These are phyloP conservation scores for Nicotiana sylvestris DNA, from an alignment of 257 asterid species.

Conservation along the genomic window DNA sequence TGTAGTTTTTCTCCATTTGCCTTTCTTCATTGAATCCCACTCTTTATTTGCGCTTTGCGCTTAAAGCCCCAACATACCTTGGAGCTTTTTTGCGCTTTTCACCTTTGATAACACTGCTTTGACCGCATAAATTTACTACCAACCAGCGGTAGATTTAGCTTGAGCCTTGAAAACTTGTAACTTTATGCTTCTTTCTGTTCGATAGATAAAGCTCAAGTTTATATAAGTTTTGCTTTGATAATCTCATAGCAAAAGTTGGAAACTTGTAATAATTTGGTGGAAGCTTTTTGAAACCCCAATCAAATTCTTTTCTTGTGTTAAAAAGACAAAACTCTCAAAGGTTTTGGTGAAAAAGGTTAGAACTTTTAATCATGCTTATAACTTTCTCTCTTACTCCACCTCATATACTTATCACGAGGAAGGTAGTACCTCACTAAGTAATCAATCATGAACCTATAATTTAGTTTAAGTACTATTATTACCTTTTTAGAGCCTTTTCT, in stretches of 20 bases:
- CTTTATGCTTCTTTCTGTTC: neutral
- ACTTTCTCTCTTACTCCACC: neutral
- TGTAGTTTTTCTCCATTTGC: too few species aligned
- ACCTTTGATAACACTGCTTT: too few species aligned
- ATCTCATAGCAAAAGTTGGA: slow-evolving; percentile 1
- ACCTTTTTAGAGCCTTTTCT: neutral
- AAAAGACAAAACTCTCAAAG: neutral
- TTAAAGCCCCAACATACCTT: too few species aligned
- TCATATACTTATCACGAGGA: neutral
- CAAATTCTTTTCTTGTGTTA: neutral
- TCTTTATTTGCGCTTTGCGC: too few species aligned
- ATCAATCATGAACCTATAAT: neutral
- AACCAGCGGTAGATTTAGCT: too few species aligned
- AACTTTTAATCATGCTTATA: neutral
- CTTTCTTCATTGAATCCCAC: too few species aligned
- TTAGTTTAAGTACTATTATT: neutral
- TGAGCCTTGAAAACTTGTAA: too few species aligned
- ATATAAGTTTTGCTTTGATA: neutral
- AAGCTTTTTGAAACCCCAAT: neutral
- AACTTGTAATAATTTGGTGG: neutral
- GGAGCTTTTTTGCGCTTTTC: too few species aligned
- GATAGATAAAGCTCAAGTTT: neutral
- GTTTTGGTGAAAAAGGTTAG: neutral
- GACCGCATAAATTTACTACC: too few species aligned
- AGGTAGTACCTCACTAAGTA: neutral